Evolutionary conservation across 306 rosid species (phyloP).

Genomic region (Pterocarpus santalinus): DNA sequence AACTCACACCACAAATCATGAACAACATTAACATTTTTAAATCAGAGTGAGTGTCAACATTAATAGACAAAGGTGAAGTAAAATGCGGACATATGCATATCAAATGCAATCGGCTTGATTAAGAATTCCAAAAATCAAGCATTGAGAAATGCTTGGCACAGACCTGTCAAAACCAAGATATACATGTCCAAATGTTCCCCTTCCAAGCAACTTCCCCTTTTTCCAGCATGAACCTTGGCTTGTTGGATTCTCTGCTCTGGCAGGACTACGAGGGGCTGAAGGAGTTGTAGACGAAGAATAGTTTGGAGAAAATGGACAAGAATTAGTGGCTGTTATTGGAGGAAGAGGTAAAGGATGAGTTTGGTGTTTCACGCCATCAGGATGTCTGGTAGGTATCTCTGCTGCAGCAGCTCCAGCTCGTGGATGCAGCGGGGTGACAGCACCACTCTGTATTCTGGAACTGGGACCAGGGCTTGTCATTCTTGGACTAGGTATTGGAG

Average conservation of each 20-base stretch:
- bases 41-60: constrained; percentile 17
- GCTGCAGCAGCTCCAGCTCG: constrained; percentile 64
- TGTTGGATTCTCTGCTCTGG: constrained; percentile 76
- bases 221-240: constrained; percentile 91
- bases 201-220: constrained; percentile 90
- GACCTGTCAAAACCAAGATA: constrained; percentile 94
- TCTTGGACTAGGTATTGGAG: constrained; percentile 87
- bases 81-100: constrained; percentile 19
- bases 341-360: constrained; percentile 88
- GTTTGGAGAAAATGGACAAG: constrained; percentile 72
- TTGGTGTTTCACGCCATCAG: constrained; percentile 74
- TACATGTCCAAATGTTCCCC: constrained; percentile 96
- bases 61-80: background rate
- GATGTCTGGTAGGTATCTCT: constrained; percentile 67
- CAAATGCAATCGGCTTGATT: constrained; percentile 19
- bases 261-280: constrained; percentile 87
- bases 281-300: constrained; percentile 90
- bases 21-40: constrained; percentile 34
- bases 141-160: constrained; percentile 39
- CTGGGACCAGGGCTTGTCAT: constrained; percentile 85
- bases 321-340: constrained; percentile 66
- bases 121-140: constrained; percentile 37
- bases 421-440: constrained; percentile 88
- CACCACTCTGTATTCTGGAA: constrained; percentile 90
- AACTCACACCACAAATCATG: constrained; percentile 23